Conservation (phyloP, 192 early-diverging fungal species). For the Gryganskiella cystojenkinii region DNA sequence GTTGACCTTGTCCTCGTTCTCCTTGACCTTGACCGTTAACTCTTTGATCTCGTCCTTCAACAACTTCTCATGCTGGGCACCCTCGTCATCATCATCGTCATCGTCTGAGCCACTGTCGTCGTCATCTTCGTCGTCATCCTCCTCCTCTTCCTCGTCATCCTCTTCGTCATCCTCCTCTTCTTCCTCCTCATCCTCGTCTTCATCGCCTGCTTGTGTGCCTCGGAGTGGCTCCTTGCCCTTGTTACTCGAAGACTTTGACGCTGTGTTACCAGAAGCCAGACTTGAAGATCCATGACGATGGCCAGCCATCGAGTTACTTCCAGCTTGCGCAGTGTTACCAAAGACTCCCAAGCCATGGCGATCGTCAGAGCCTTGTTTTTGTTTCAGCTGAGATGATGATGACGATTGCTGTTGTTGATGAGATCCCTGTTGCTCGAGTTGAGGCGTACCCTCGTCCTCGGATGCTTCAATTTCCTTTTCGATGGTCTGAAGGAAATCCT, state of each 20-base stretch:
- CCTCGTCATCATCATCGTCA: slow-evolving; percentile 62
- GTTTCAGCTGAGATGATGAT: not conserved
- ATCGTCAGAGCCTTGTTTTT: not conserved
- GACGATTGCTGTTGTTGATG: not conserved
- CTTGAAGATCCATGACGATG: not conserved
- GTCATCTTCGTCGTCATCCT: slow-evolving; percentile 60
- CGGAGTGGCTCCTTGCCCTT: slow-evolving; percentile 37
- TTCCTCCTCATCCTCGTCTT: slow-evolving; percentile 39
- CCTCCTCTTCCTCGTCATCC: slow-evolving; percentile 61
- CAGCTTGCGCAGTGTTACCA: too few species aligned
- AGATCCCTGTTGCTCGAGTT: not conserved
- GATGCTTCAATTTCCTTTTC: too few species aligned
- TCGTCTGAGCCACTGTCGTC: slow-evolving; percentile 64
- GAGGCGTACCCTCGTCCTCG: slow-evolving; percentile 11
- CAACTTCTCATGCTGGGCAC: slow-evolving; percentile 62
- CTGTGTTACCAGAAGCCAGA: not conserved
- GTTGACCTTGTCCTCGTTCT: slow-evolving; percentile 61
- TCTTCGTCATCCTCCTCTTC: slow-evolving; percentile 50
- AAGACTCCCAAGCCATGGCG: not conserved
- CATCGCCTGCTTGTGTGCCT: slow-evolving; percentile 55
- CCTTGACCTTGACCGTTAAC: slow-evolving; percentile 66
- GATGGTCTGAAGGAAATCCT: not conserved
- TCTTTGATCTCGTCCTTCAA: slow-evolving; percentile 73
- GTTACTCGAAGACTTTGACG: not conserved
- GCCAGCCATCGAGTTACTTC: too few species aligned